Evolutionary conservation across 495 filamentous ascomycete genomes (phyloP), one percentile per base, ranked within the genome.

Genomic region (Extremus antarcticus): DNA sequence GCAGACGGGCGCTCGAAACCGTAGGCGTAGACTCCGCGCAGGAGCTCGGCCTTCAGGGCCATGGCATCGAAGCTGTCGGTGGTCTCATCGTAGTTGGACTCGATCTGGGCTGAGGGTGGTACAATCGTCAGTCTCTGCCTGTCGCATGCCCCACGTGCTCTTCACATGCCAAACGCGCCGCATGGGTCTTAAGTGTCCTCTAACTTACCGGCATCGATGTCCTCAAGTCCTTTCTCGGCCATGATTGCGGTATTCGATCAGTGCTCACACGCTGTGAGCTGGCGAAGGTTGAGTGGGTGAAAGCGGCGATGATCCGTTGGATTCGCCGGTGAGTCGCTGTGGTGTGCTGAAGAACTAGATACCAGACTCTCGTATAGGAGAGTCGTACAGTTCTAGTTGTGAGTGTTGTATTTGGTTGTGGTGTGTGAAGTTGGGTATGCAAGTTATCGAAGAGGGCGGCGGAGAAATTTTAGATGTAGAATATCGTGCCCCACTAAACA

Each of bases 81-180:
- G 66, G 91, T 88, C 81, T 99, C 94, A 82, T 99, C 92, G 76
- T 99, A 99, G 87, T 97, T 99, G 67, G 90, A 95, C 78, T 97
- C 92, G 78, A 99, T 97, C 77, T 90, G 87, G 70, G 87, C 94
- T 94, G 74, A 68, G 66, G 48, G 43, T 48, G 50, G 38, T n/a
- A n/a, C 41, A 17, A 35, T 4, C 13, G 29, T 35, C 29, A 35
- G 29, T n/a, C n/a, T n/a, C 29, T 35, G 29, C 29, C 29, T 4
- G 7, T 35, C 29, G 13, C 29, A 13, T 7, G 29, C 4, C n/a
- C 25, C 9, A 9, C 41, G 4, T 45, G 4, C 17, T n/a, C n/a
- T 45, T n/a, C 41, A 45, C 41, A 4, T 9, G 41, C 41, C 8
- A n/a, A 8, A 17, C n/a, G 17, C 41, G 15, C 3, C 3, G 41